A percentile compares a stretch with the other conserved stretches of the same genome.
Evolutionary conservation across 2,329 filamentous ascomycete species (phyloP).

Genomic region (Colletotrichum brevisporum): DNA sequence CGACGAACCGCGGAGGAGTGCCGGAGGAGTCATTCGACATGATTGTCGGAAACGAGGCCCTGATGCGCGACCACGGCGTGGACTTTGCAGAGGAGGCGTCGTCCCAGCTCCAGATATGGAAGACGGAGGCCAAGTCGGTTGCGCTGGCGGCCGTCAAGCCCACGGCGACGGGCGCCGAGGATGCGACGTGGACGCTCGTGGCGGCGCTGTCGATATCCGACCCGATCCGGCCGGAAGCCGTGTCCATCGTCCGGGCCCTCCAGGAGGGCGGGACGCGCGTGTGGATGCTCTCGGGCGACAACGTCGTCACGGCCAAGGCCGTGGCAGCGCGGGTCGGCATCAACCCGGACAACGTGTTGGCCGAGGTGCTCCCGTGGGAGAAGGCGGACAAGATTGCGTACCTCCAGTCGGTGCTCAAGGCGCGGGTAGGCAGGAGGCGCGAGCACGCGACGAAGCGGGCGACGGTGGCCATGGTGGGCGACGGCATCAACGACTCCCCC

Average conservation of each 20-base stretch:
- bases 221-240: conserved; percentile 81
- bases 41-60: conserved; percentile 79
- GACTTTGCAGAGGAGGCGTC: conserved; percentile 52
- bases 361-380: conserved; percentile 86
- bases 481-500: conserved; percentile 91
- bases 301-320: conserved; percentile 84
- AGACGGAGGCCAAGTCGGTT: conserved; percentile 74
- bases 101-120: conserved; percentile 67
- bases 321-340: conserved; percentile 86
- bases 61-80: conserved; percentile 70
- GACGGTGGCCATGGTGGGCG: conserved; percentile 85
- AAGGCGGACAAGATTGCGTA: conserved; percentile 81
- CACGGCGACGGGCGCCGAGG: conserved; percentile 22
- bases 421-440: conserved; percentile 43
- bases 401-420: conserved; percentile 68
- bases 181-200: conserved; percentile 63
- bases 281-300: conserved; percentile 96
- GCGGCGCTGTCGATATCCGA: conserved; percentile 85
- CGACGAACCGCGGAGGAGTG: conserved; percentile 55
- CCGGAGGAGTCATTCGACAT: conserved; percentile 60
- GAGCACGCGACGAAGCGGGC: conserved; percentile 56
- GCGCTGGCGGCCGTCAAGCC: conserved; percentile 68
- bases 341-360: conserved; percentile 79
- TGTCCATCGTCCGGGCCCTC: conserved; percentile 74
- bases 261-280: conserved; percentile 77